Percentiles rank a stretch among this genome's conserved stretches.
phyloP scores from a whole-genome alignment of 805 yeast species.

The Yarrowia sp. region DNA sequence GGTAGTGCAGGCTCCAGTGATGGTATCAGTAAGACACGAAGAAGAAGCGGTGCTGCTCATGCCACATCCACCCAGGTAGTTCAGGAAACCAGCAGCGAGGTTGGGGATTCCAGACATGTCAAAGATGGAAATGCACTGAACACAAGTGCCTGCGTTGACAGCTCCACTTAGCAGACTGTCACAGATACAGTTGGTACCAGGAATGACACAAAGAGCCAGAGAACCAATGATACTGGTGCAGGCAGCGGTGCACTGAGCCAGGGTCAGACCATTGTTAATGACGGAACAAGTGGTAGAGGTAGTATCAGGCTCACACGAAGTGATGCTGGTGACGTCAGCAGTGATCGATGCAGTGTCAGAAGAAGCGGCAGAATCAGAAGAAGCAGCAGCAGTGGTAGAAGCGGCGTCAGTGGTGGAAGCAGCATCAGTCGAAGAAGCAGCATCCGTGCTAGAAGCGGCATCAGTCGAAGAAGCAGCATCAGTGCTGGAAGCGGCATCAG shows the following conservation, averaged over 20 bases:
- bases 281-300: neutral
- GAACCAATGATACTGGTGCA: neutral
- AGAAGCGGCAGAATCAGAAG: too few species aligned
- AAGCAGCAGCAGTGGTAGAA: too few species aligned
- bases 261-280: neutral
- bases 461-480: too few species aligned
- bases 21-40: neutral
- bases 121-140: neutral
- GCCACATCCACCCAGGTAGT: neutral
- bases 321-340: too few species aligned
- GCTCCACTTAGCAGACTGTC: neutral
- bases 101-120: neutral
- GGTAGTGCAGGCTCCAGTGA: neutral
- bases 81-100: neutral
- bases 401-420: too few species aligned
- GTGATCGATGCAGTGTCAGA: too few species aligned
- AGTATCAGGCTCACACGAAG: neutral
- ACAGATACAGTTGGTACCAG: neutral
- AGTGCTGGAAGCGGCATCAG: too few species aligned
- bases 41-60: neutral
- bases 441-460: too few species aligned
- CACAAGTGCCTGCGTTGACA: neutral
- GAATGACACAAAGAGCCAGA: neutral
- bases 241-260: neutral
- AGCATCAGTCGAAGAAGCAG: too few species aligned